Percentiles rank a stretch among this genome's conserved stretches.
phyloP scores from a whole-genome alignment of 306 rosid genomes.

The Fagus crenata region DNA sequence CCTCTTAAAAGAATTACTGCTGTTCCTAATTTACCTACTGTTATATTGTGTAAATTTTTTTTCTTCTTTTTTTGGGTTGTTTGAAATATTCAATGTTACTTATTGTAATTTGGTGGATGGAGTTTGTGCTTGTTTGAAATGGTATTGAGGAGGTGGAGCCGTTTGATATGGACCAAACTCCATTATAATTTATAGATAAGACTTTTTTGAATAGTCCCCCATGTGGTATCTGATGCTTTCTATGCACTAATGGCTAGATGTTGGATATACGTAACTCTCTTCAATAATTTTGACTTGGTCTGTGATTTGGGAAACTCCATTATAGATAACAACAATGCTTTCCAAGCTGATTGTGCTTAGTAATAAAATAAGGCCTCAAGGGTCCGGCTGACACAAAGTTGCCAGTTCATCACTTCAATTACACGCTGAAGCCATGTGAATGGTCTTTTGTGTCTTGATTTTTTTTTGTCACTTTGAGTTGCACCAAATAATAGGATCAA shows the following conservation, averaged over 20 bases:
- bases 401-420: not conserved
- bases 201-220: not conserved
- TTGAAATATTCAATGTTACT: not conserved
- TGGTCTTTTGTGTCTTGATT: not conserved
- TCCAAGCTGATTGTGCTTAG: not conserved
- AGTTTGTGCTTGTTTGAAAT: conserved; percentile 11
- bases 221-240: conserved; percentile 9
- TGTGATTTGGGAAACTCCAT: not conserved
- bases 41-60: conserved; percentile 16
- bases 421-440: not conserved
- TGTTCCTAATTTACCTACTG: conserved; percentile 28
- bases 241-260: not conserved
- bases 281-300: not conserved
- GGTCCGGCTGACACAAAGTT: not conserved
- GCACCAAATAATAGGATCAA: no score
- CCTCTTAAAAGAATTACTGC: conserved; percentile 7
- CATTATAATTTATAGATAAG: not conserved
- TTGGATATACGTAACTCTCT: not conserved
- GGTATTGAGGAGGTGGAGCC: not conserved
- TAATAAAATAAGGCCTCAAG: not conserved
- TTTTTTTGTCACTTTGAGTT: not conserved
- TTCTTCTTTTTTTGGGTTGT: not conserved
- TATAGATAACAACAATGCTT: not conserved
- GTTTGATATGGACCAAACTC: conserved; percentile 6
- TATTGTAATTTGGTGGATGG: not conserved